A percentile compares a stretch with the other conserved stretches of the same genome.
These are phyloP conservation scores for Penicillium sp. DNA, from an alignment of 2,329 filamentous ascomycete species.

Conservation along the genomic window DNA sequence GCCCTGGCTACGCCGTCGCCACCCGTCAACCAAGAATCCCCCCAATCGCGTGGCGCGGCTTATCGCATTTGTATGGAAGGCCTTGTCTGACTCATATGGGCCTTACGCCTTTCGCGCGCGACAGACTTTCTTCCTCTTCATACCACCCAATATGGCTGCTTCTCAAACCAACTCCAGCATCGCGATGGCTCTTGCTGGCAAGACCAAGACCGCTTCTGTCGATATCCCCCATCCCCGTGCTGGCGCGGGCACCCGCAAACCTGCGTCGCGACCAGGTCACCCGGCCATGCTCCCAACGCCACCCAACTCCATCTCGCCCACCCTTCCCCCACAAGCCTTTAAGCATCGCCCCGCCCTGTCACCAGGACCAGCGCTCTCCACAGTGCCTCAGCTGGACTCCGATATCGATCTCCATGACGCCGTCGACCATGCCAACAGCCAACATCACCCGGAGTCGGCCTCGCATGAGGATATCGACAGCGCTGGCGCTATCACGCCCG, in stretches of 20 bases:
- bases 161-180: constrained; percentile 48
- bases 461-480: constrained; percentile 64
- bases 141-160: constrained; percentile 48
- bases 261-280: constrained; percentile 37
- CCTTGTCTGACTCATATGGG: constrained; percentile 29
- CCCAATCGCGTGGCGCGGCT: constrained; percentile 20
- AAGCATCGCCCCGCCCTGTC: constrained; percentile 59
- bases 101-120: constrained; percentile 7
- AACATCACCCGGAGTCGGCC: constrained; percentile 49
- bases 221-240: constrained; percentile 51
- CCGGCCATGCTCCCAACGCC: constrained; percentile 72
- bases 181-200: constrained; percentile 53
- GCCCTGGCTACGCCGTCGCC: constrained; percentile 11
- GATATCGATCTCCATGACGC: constrained; percentile 82
- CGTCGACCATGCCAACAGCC: constrained; percentile 53
- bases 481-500: constrained; percentile 78
- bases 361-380: constrained; percentile 45
- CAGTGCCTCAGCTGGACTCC: constrained; percentile 67
- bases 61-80: constrained; percentile 19
- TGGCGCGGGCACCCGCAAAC: constrained; percentile 29
- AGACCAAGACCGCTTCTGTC: constrained; percentile 53
- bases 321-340: constrained; percentile 77
- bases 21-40: constrained; percentile 6
- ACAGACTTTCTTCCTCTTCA: constrained; percentile 6
- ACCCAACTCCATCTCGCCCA: constrained; percentile 92